Base-by-base conservation (phyloP, 192 early-diverging fungal genomes). In the Chytriomyces hyalinus region DNA sequence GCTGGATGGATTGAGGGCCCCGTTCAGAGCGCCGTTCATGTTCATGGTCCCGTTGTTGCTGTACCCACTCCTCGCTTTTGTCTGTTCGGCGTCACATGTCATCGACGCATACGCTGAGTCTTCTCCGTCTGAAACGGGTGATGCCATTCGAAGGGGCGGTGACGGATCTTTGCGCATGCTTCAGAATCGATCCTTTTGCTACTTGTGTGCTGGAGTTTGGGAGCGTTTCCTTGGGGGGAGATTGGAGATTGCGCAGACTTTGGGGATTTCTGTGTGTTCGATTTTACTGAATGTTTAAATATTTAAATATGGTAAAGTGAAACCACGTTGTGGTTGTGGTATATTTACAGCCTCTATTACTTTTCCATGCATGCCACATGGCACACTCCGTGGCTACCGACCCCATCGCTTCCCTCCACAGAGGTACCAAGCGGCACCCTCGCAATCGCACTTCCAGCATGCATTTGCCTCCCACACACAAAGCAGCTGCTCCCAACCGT, bases 41-140 rank as follows among this genome's bases (percentile, higher is more conserved):
- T 26, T 15, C 17, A 26, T 13, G 26, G 0, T 15, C 3, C 63
- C 36, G 63, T 22, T 13, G 26, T 15, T 22, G 63, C 63, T 15
- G 36, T 65, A 26, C 11, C 36, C 11, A 26, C 63, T 26, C 22
- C 17, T 44, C 66, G 44, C 36, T 22, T 15, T 24, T 11, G 17
- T 64, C 62, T 11, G 17, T 64, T 67, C 65, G 1, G 20, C 46
- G 15, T 43, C 66, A 8, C 49, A 22, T 11, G 10, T 44, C 49
- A 70, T 49, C 4, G 68, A 70, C 5, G 68, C 68, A 28, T 70
- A 70, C 49, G 68, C 68, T 20, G 20, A 28, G 68, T 70, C 68
- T 6, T 49, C 68, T 11, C 68, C 68, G 49, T 70, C 68, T 20
- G 13, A 22, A 13, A 45, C 68, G 6, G 68, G 68, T 6, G 68